These are phyloP conservation scores for Artemisia annua DNA, from an alignment of 129 eudicot species.

Conservation along the genomic window DNA sequence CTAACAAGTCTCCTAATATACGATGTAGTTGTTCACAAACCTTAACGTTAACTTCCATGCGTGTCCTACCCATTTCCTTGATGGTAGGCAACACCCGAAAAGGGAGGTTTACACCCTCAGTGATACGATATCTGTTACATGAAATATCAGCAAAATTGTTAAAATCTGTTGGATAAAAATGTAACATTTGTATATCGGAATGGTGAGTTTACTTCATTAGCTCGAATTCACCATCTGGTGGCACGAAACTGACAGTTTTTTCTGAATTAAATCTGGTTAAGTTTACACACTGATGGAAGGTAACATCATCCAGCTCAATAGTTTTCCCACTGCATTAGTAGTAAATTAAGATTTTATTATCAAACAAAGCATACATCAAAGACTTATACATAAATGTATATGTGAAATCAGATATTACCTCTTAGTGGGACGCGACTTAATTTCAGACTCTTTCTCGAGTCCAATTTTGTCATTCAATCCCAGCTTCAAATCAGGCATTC, in stretches of 20 bases:
- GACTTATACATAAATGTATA: neutral
- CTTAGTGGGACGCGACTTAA: conserved; percentile 93
- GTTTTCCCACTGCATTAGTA: conserved; percentile 83
- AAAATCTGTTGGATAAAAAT: too few relatives aligned
- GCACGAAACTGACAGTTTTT: conserved; percentile 97
- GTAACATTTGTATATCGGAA: neutral
- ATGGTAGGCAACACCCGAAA: too few relatives aligned
- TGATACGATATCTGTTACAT: too few relatives aligned
- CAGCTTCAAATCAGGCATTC: conserved; percentile 98
- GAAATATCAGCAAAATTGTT: too few relatives aligned
- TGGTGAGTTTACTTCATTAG: conserved; percentile 77
- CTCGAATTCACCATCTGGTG: conserved; percentile 99
- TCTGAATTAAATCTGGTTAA: conserved; percentile 97
- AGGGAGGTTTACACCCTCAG: too few relatives aligned
- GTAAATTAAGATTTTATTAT: neutral
- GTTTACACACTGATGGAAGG: conserved; percentile 98
- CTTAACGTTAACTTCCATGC: conserved; percentile 99
- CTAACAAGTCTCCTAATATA: neutral
- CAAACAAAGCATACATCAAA: neutral
- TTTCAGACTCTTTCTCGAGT: conserved; percentile 92
- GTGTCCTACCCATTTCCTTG: conserved; percentile 47
- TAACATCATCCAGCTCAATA: conserved; percentile 95
- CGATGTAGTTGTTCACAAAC: conserved; percentile 39
- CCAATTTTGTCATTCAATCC: conserved; percentile 99
- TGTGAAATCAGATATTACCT: conserved; percentile 46